phyloP scores from a whole-genome alignment of 2,329 filamentous ascomycete species.

The Diaporthe amygdali region DNA sequence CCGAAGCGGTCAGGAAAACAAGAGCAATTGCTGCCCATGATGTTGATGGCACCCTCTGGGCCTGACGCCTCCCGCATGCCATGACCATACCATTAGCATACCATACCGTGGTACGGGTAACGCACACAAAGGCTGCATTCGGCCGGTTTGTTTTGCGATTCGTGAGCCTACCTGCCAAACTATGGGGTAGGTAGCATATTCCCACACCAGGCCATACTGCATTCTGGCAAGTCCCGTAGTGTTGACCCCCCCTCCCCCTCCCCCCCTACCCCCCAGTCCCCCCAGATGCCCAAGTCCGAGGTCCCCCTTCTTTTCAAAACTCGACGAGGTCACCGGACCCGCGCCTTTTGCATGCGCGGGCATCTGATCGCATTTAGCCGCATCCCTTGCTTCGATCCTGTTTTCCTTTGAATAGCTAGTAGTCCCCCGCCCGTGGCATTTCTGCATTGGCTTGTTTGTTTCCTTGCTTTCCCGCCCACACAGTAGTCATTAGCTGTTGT shows the following conservation, averaged over 20 bases:
- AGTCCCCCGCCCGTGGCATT: neutral
- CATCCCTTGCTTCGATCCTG: constrained; percentile 17
- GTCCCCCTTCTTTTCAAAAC: neutral
- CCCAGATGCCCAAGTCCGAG: neutral
- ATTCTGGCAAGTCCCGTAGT: neutral
- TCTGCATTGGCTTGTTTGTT: neutral
- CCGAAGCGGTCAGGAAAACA: constrained; percentile 11
- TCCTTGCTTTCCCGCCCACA: neutral
- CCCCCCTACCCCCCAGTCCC: neutral
- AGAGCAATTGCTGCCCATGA: neutral
- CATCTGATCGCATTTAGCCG: constrained; percentile 16
- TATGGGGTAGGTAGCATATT: neutral
- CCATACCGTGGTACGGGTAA: neutral
- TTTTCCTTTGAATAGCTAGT: constrained; percentile 11
- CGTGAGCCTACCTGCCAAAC: neutral
- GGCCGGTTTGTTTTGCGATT: neutral
- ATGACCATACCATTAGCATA: neutral
- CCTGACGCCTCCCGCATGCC: neutral
- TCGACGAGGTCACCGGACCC: constrained; percentile 7
- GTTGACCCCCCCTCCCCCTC: neutral
- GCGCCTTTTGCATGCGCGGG: constrained; percentile 11
- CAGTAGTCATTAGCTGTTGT: neutral
- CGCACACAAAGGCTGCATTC: neutral
- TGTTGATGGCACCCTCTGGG: neutral
- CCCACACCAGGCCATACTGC: neutral